phyloP scores from a whole-genome alignment of 176 grass and related monocot species.

The Juncus inflexus region DNA sequence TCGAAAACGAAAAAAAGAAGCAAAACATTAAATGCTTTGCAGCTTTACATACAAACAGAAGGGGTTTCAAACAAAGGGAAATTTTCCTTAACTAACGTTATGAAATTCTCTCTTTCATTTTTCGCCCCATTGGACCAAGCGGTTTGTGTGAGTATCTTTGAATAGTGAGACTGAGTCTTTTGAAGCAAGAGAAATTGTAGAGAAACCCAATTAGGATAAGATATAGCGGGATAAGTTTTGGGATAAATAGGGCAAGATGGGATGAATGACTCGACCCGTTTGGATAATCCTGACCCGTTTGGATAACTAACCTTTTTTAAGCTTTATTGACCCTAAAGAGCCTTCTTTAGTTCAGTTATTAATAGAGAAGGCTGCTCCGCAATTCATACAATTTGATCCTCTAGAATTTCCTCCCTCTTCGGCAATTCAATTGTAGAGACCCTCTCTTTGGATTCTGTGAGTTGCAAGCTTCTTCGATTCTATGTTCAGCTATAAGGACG shows the following conservation, averaged over 20 bases:
- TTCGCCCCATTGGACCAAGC: conserved; percentile 84
- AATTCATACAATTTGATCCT: conserved; percentile 66
- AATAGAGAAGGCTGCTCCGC: conserved; percentile 66
- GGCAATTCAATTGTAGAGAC: conserved; percentile 43
- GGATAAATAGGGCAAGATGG: conserved; percentile 70
- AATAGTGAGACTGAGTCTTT: conserved; percentile 72
- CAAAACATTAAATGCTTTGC: no score
- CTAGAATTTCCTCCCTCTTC: conserved; percentile 67
- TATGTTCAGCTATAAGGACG: conserved; percentile 65
- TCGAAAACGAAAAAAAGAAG: no score
- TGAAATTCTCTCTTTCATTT: conserved; percentile 78
- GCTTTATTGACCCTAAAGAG: conserved; percentile 60
- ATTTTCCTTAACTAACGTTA: conserved; percentile 79
- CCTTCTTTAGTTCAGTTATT: conserved; percentile 64
- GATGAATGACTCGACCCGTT: conserved; percentile 74
- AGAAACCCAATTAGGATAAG: conserved; percentile 83
- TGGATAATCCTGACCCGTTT: conserved; percentile 59
- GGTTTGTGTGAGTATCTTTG: conserved; percentile 64
- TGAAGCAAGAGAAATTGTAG: conserved; percentile 58
- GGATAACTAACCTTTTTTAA: conserved; percentile 69
- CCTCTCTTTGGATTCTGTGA: conserved; percentile 52
- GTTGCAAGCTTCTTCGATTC: conserved; percentile 68
- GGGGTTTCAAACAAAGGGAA: conserved; percentile 66
- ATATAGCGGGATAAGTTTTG: conserved; percentile 79
- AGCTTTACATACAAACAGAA: no score